Conservation (phyloP, 2,329 filamentous ascomycete genomes). For the Penicillium sp. region DNA sequence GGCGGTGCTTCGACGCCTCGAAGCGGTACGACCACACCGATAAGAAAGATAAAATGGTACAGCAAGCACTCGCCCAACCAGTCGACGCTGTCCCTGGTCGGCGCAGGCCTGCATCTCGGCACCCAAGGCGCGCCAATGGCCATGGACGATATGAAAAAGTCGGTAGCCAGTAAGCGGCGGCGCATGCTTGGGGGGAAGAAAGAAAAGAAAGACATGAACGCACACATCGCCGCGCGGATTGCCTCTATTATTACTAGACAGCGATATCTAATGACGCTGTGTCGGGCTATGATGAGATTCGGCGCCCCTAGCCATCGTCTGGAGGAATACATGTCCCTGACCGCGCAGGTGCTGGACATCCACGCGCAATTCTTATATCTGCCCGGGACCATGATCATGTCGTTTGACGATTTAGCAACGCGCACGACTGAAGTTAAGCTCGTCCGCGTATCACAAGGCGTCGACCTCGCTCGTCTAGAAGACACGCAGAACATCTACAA, state of each 20-base stretch:
- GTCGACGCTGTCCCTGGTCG: constrained; percentile 15
- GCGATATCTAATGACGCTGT: constrained; percentile 78
- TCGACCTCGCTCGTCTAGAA: constrained; percentile 41
- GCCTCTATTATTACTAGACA: constrained; percentile 72
- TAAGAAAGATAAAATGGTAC: constrained; percentile 23
- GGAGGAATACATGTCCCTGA: constrained; percentile 88
- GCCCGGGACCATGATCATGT: constrained; percentile 90
- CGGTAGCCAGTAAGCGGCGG: constrained; percentile 10
- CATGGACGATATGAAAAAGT: constrained; percentile 14
- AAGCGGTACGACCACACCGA: constrained; percentile 16
- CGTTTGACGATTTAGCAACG: constrained; percentile 60
- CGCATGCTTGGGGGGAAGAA: constrained; percentile 22
- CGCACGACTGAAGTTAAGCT: constrained; percentile 47
- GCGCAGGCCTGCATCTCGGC: constrained; percentile 14
- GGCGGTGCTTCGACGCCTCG: constrained; percentile 13
- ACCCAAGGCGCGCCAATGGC: constrained; percentile 7
- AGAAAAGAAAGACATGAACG: constrained; percentile 38
- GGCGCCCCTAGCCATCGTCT: constrained; percentile 87
- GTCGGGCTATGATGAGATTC: constrained; percentile 81
- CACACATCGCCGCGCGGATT: constrained; percentile 59
- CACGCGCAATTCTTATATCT: constrained; percentile 87
- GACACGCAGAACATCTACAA: constrained; percentile 48
- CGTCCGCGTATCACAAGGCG: constrained; percentile 38
- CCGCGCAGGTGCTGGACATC: constrained; percentile 80
- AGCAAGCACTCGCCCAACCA: constrained; percentile 16